Conservation (phyloP, 1,284 basidiomycete genomes). For the Cutaneotrichosporon cyanovorans region DNA sequence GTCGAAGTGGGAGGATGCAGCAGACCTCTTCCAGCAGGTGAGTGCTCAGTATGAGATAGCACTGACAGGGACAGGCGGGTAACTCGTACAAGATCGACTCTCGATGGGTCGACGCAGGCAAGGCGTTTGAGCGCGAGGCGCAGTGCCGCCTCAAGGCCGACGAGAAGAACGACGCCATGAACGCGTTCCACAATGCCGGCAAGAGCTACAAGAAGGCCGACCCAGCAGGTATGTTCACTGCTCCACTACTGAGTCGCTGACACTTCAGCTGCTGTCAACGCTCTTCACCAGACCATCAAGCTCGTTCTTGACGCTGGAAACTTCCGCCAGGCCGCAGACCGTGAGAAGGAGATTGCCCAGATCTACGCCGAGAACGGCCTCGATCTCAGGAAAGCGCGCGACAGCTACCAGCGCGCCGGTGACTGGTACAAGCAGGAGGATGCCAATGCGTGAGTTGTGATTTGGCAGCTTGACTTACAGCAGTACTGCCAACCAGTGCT, state of each 20-base stretch:
- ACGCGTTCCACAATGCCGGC: constrained; percentile 93
- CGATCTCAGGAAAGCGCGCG: constrained; percentile 56
- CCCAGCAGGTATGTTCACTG: constrained; percentile 61
- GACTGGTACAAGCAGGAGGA: constrained; percentile 98
- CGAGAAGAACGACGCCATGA: constrained; percentile 85
- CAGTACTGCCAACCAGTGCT: constrained; percentile 91
- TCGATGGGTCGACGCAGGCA: constrained; percentile 80
- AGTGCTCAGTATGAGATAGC: background rate
- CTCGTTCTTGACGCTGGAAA: constrained; percentile 77
- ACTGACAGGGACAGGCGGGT: constrained; percentile 58
- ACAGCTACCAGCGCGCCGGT: constrained; percentile 86
- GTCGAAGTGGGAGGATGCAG: constrained; percentile 84
- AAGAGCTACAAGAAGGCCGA: constrained; percentile 85
- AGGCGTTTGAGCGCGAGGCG: constrained; percentile 78
- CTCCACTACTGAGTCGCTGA: background rate
- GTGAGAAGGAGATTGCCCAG: constrained; percentile 93
- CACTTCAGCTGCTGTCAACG: constrained; percentile 75
- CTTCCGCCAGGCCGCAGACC: constrained; percentile 94
- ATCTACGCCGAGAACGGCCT: constrained; percentile 68
- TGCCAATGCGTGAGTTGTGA: constrained; percentile 70
- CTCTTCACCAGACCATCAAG: constrained; percentile 76
- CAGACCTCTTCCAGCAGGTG: constrained; percentile 64
- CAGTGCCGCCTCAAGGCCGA: constrained; percentile 80
- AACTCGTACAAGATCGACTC: constrained; percentile 95
- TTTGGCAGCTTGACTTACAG: background rate